Percentiles rank a stretch among this genome's conserved stretches.
Conservation (phyloP, 495 filamentous ascomycete genomes). For the Aspergillus nanangensis region DNA sequence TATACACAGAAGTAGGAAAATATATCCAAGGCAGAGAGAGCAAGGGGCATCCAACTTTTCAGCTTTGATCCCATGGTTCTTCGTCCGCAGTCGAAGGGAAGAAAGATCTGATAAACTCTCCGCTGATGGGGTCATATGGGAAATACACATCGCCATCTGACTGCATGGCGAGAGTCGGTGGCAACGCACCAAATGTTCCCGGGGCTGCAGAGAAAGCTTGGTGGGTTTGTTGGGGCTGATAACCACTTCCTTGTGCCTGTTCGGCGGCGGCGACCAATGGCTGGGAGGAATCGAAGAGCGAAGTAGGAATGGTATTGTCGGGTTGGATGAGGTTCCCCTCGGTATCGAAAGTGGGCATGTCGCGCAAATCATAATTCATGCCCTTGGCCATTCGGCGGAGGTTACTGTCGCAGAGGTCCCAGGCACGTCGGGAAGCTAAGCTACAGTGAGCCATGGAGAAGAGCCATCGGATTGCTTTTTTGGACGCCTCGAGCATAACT, state of each 20-base stretch:
- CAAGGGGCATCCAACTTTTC: neutral
- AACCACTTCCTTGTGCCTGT: neutral
- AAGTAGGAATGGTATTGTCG: neutral
- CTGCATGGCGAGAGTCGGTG: slow-evolving; percentile 6
- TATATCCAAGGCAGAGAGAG: neutral
- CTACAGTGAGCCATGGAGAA: slow-evolving; percentile 49
- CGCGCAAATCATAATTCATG: slow-evolving; percentile 38
- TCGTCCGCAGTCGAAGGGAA: slow-evolving; percentile 32
- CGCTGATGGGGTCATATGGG: slow-evolving; percentile 43
- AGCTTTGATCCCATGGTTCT: slow-evolving; percentile 12
- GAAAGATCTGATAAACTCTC: slow-evolving; percentile 43
- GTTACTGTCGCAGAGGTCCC: slow-evolving; percentile 48
- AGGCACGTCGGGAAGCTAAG: slow-evolving; percentile 52
- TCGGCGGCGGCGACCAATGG: neutral
- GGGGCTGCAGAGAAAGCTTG: neutral
- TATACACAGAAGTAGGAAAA: neutral
- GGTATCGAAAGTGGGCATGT: slow-evolving; percentile 29
- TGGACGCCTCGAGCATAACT: slow-evolving; percentile 42
- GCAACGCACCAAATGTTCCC: neutral
- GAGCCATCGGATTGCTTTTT: slow-evolving; percentile 54
- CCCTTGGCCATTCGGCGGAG: slow-evolving; percentile 36
- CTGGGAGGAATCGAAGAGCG: neutral
- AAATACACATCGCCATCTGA: slow-evolving; percentile 29
- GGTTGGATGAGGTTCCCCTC: slow-evolving; percentile 5
- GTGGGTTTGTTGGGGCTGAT: too few relatives aligned